These are phyloP conservation scores for Sporobolomyces roseus DNA, from an alignment of 768 basidiomycete species.

Conservation along the genomic window DNA sequence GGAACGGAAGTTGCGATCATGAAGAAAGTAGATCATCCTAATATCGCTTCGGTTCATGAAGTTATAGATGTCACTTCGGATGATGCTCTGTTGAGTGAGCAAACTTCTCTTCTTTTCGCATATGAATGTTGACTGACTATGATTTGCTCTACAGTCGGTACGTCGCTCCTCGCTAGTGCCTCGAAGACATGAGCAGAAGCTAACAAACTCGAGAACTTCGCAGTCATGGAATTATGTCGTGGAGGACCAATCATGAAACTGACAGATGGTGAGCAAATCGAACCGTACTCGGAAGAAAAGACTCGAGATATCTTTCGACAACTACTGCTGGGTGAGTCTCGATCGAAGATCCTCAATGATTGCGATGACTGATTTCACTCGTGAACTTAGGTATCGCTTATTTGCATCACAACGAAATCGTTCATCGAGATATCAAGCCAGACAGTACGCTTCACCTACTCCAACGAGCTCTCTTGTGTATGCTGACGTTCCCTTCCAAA, in stretches of 20 bases:
- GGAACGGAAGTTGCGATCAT: constrained; percentile 39
- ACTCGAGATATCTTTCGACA: constrained; percentile 43
- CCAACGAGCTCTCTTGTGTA: neutral
- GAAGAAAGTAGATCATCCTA: constrained; percentile 43
- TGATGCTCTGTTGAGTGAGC: constrained; percentile 41
- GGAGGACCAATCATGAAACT: constrained; percentile 39
- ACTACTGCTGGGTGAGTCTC: constrained; percentile 38
- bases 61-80: constrained; percentile 44
- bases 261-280: constrained; percentile 20
- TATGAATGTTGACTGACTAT: neutral
- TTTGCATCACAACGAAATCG: constrained; percentile 42
- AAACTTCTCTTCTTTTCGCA: neutral
- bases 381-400: constrained; percentile 36
- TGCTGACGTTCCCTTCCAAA: neutral
- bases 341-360: neutral
- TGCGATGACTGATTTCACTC: neutral
- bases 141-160: constrained; percentile 7
- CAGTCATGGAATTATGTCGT: constrained; percentile 40
- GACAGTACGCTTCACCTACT: constrained; percentile 32
- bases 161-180: too few relatives aligned
- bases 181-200: too few relatives aligned
- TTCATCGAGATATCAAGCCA: constrained; percentile 47
- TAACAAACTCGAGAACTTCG: too few relatives aligned
- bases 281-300: constrained; percentile 35
- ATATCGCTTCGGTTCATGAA: constrained; percentile 36